phyloP scores from a whole-genome alignment of 2,329 filamentous ascomycete species.

The Dactylellina cionopaga region DNA sequence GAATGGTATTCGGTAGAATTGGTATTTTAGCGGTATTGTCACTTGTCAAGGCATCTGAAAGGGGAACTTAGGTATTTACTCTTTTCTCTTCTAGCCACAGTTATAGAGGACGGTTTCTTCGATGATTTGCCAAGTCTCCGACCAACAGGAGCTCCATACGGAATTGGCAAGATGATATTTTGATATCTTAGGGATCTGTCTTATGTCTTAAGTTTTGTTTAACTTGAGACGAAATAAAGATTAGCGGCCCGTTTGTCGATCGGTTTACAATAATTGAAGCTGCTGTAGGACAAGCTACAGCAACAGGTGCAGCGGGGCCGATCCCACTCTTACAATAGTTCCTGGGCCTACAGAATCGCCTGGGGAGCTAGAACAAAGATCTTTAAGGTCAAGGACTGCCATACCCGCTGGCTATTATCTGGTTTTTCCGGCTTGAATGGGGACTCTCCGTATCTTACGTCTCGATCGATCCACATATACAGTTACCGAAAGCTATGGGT shows the following conservation, averaged over 20 bases:
- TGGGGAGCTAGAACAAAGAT: neutral
- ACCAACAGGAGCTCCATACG: constrained; percentile 12
- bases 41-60: too few species aligned
- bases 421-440: constrained; percentile 20
- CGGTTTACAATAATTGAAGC: constrained; percentile 10
- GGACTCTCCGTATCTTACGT: constrained; percentile 11
- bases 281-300: constrained; percentile 22
- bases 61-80: neutral
- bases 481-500: constrained; percentile 26
- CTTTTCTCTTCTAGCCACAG: constrained; percentile 14
- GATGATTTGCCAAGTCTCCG: constrained; percentile 2
- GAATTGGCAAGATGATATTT: neutral
- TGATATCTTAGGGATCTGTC: too few species aligned
- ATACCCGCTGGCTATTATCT: constrained; percentile 11
- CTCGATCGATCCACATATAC: constrained; percentile 57
- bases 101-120: constrained; percentile 6
- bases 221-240: too few species aligned
- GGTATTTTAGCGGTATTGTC: too few species aligned
- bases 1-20: too few species aligned
- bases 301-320: constrained; percentile 6
- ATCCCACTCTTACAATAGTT: neutral
- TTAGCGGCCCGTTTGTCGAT: constrained; percentile 3
- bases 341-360: constrained; percentile 6
- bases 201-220: too few species aligned
- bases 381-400: neutral